Evolutionary conservation across 140 eudicot genomes (phyloP), one percentile per base, ranked within the genome.

Genomic region (Erigeron philadelphicus): DNA sequence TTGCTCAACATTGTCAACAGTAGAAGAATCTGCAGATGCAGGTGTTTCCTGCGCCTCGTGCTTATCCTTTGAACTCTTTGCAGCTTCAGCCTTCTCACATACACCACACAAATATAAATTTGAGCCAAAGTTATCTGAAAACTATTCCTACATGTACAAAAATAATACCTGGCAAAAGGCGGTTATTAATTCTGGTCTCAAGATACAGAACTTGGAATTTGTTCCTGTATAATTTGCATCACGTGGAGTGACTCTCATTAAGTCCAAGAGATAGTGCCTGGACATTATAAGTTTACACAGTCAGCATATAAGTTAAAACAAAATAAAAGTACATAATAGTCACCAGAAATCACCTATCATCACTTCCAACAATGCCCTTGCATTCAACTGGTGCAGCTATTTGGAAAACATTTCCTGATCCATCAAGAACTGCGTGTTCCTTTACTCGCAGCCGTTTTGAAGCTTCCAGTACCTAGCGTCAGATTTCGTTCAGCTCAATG

Each of bases 301-400:
- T 43, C 9, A 44, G 25, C 44, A 61, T 53, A 43, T 12, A 44
- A 55, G 13, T 46, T 11, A 44, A 72, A 44, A 15, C 16, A 5
- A 58, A 10, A 35, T n/a, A 38, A 72, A 9, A 15, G 9, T 16
- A 48, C 57, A 59, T 61, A 23, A 13, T 16, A 17, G 23, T 31
- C 19, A 44, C 7, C 13, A 46, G 38, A 48, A 80, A 53, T 75
- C 68, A 94, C 99, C 99, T 89, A 81, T 94, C 97, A 73, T 94
- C 99, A 77, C 99, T 94, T 50, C 99, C 99, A 75, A 94, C 96
- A 83, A 94, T 94, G 72, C 99, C 99, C 84, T 94, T 94, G 94
- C 97, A 89, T 85, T 94, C 99, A 46, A 94, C 99, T 50, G 99
- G 99, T 43, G 97, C 99, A 60, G 99, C 99, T 81, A 94, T 80